Evolutionary conservation across 495 filamentous ascomycete species (phyloP).

Genomic region (Cladorrhinum samala): DNA sequence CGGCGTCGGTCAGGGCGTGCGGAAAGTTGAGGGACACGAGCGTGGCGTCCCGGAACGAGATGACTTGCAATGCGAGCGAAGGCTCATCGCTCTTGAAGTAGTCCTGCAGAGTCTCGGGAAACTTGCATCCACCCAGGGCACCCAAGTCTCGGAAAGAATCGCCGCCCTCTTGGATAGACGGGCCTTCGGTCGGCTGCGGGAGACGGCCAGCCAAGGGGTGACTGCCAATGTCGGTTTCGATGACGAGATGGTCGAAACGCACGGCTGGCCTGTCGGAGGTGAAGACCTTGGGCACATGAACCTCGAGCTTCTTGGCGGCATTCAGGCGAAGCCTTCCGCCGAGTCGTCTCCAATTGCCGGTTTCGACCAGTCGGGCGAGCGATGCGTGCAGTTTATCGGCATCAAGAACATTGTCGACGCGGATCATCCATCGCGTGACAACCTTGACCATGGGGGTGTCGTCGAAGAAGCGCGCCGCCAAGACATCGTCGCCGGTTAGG

Average conservation of each 20-base stretch:
- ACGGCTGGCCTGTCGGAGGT: constrained; percentile 32
- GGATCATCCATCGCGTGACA: constrained; percentile 29
- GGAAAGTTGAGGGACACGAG: constrained; percentile 40
- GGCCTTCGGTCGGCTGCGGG: constrained; percentile 22
- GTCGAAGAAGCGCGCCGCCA: constrained; percentile 29
- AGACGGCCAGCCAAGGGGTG: constrained; percentile 29
- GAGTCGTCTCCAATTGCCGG: constrained; percentile 40
- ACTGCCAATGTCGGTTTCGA: constrained; percentile 23
- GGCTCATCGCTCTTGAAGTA: constrained; percentile 37
- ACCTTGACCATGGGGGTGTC: constrained; percentile 21
- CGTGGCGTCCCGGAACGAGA: constrained; percentile 43
- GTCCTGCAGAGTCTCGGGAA: constrained; percentile 32
- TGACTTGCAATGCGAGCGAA: constrained; percentile 42
- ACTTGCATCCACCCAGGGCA: constrained; percentile 2
- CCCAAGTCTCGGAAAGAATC: constrained; percentile 17
- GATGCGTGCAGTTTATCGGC: constrained; percentile 32
- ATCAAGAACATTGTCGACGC: constrained; percentile 45
- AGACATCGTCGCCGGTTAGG: too few species aligned
- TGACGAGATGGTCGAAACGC: constrained; percentile 27
- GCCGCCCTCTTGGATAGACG: constrained; percentile 28
- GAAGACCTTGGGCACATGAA: constrained; percentile 41
- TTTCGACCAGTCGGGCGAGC: constrained; percentile 30
- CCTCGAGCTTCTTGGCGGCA: constrained; percentile 34
- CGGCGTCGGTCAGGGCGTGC: constrained; percentile 45
- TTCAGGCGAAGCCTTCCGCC: constrained; percentile 38